Conservation (phyloP, 2,329 filamentous ascomycete species). For the Periconia sp. region DNA sequence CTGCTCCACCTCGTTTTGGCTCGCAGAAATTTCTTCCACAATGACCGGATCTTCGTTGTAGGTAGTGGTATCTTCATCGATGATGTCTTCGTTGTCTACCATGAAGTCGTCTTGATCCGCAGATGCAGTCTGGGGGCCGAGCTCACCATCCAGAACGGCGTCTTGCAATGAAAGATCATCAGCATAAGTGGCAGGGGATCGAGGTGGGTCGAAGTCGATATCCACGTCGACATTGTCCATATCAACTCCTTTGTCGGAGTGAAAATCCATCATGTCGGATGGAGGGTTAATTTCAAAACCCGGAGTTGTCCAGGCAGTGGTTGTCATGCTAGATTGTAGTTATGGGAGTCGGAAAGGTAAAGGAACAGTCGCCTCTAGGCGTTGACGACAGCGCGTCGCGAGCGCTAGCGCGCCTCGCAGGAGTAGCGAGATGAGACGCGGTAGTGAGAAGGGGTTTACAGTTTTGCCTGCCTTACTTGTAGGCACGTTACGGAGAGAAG, state of each 20-base stretch:
- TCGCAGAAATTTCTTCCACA: slow-evolving; percentile 6
- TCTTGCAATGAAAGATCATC: slow-evolving; percentile 61
- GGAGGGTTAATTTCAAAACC: slow-evolving; percentile 38
- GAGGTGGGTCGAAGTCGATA: slow-evolving; percentile 42
- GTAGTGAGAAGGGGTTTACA: background rate
- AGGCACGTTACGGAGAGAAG: slow-evolving; percentile 1
- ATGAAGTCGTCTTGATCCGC: slow-evolving; percentile 40
- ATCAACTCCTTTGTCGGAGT: slow-evolving; percentile 48
- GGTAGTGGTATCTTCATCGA: slow-evolving; percentile 27
- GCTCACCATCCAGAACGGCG: slow-evolving; percentile 30
- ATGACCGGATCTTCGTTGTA: slow-evolving; percentile 11
- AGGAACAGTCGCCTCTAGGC: background rate
- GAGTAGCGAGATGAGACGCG: slow-evolving; percentile 10
- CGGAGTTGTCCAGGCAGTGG: slow-evolving; percentile 21
- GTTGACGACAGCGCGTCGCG: slow-evolving; percentile 20
- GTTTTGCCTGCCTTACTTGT: background rate
- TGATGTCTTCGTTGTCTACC: slow-evolving; percentile 37
- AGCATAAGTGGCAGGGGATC: slow-evolving; percentile 12
- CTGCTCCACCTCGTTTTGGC: slow-evolving; percentile 1
- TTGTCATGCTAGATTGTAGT: slow-evolving; percentile 19
- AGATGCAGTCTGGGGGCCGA: slow-evolving; percentile 16
- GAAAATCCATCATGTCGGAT: slow-evolving; percentile 60
- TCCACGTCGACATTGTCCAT: slow-evolving; percentile 62
- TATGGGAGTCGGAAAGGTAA: background rate
- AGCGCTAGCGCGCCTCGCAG: slow-evolving; percentile 6